These are phyloP conservation scores for Kuraishia ogatae DNA, from an alignment of 805 yeast genomes.

Conservation along the genomic window DNA sequence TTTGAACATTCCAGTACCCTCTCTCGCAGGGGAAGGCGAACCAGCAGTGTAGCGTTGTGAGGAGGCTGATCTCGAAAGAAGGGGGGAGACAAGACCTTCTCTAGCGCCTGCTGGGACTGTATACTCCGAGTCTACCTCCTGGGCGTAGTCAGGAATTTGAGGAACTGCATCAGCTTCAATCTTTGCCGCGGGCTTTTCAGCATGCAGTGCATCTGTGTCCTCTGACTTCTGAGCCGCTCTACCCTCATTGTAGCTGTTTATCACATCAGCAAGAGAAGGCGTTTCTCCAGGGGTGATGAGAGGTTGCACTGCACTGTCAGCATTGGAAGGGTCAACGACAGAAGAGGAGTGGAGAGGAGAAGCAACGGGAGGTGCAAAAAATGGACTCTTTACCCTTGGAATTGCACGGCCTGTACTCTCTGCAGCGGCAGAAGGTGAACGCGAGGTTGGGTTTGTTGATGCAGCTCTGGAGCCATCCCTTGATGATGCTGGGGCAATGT, in stretches of 20 bases:
- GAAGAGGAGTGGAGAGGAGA: neutral
- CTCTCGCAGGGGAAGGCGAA: conserved; percentile 6
- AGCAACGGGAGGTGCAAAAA: neutral
- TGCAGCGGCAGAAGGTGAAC: neutral
- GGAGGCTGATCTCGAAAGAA: conserved; percentile 1
- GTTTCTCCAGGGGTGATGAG: conserved; percentile 15
- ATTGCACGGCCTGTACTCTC: neutral
- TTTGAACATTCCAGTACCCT: conserved; percentile 12
- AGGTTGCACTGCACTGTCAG: neutral
- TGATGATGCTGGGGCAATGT: conserved; percentile 25
- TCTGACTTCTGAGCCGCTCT: conserved; percentile 8
- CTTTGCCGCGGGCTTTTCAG: conserved; percentile 7
- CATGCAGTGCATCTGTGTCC: conserved; percentile 3
- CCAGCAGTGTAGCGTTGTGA: conserved; percentile 5
- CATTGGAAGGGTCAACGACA: neutral
- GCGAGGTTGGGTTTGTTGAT: neutral
- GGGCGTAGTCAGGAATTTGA: conserved; percentile 23
- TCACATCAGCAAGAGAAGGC: conserved; percentile 21
- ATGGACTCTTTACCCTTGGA: neutral
- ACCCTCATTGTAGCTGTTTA: conserved; percentile 24
- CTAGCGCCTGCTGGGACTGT: conserved; percentile 37
- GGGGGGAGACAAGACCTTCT: conserved; percentile 28
- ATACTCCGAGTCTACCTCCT: conserved; percentile 27
- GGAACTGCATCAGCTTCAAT: conserved; percentile 10
- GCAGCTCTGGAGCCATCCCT: conserved; percentile 1